Conservation (phyloP, 2,329 filamentous ascomycete species). For the Exophiala lecanii-corni region DNA sequence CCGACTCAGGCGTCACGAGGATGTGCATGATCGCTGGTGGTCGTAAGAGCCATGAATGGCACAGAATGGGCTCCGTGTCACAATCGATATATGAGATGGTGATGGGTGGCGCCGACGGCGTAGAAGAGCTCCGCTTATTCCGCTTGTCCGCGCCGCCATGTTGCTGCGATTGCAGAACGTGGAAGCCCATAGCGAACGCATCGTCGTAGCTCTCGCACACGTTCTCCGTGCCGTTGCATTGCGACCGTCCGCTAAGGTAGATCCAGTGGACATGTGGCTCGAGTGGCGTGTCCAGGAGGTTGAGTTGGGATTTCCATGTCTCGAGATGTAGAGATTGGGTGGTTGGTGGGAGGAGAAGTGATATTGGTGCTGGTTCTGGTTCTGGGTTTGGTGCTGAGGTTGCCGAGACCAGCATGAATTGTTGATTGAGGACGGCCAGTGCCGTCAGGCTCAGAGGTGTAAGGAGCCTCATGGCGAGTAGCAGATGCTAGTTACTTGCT, state of each 20-base stretch:
- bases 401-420: too few relatives aligned
- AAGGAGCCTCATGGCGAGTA: too few relatives aligned
- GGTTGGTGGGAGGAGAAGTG: neutral
- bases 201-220: slow-evolving; percentile 4
- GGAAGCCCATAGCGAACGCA: neutral
- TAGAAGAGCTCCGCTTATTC: neutral
- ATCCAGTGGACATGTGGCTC: neutral
- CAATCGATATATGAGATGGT: slow-evolving; percentile 3
- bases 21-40: slow-evolving; percentile 7
- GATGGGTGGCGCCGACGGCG: neutral
- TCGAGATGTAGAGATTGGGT: neutral
- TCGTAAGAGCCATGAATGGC: slow-evolving; percentile 4
- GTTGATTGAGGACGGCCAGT: too few relatives aligned
- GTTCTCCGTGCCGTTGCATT: slow-evolving; percentile 2
- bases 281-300: neutral
- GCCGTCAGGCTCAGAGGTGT: too few relatives aligned
- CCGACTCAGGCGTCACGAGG: neutral
- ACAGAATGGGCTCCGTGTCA: slow-evolving; percentile 4
- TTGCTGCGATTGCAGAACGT: neutral
- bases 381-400: too few relatives aligned
- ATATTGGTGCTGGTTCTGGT: too few relatives aligned
- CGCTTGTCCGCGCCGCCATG: neutral
- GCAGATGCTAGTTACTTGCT: too few relatives aligned
- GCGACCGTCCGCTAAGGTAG: neutral
- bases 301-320: neutral